Evolutionary conservation across 345 rosid species (phyloP), one percentile per base, ranked within the genome.

Genomic region (Rhodomyrtus tomentosa): DNA sequence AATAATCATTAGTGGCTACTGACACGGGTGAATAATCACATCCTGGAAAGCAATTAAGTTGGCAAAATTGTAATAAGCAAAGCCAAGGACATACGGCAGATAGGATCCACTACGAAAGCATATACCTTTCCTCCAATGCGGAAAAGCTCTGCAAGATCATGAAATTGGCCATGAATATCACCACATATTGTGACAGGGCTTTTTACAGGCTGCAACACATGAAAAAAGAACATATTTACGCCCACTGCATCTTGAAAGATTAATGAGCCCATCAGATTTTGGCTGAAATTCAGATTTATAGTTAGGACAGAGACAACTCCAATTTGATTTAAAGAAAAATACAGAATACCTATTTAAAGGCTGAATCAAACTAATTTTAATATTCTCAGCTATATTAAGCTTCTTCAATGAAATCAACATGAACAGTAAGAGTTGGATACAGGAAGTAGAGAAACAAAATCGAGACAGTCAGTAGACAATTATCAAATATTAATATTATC

Each of bases 81-180:
- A 68, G 45, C 76, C n/a, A 42, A 59, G 22, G 42, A 24, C 49
- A 62, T n/a, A 48, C 4, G 5, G 22, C 54, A 83, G 24, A 83
- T 59, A 62, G 16, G 40, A 56, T 18, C 52, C 25, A n/a, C 40
- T 59, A 58, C 36, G 51, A 56, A 82, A 83, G 82, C 6, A 86
- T 52, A 82, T 92, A 96, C 99, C 98, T 92, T 95, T 87, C 99
- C 98, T 21, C 99, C 96, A 87, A 95, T 96, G 58, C 96, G 96
- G 88, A 96, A 96, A 87, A 95, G 98, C 90, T 95, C 98, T 2
- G 99, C 99, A 88, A 96, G 98, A 88, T 96, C 99, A 91, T 96
- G 99, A 79, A 96, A 96, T 89, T 96, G 99, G 84, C 97, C 98
- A 54, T 96, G 99, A 86, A 96, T 96, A 90, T 96, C 99, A 85